phyloP scores from a whole-genome alignment of 2,329 filamentous ascomycete species.

The Pseudogymnoascus sp. region DNA sequence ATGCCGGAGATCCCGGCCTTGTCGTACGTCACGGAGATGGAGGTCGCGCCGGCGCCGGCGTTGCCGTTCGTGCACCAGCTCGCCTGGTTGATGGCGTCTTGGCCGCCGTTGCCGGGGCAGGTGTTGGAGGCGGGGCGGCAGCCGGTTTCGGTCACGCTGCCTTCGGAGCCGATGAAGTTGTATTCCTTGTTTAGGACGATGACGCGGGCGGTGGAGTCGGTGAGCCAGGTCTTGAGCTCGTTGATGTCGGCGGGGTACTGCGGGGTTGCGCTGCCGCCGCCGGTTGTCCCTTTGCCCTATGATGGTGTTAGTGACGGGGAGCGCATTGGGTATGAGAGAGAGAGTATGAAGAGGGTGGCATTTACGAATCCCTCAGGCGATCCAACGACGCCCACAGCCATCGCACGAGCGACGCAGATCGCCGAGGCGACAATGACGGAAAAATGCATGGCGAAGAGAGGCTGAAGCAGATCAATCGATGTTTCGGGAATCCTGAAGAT shows the following conservation, averaged over 20 bases:
- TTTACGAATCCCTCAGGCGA: conserved; percentile 19
- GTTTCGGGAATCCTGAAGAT: not conserved
- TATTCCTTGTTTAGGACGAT: conserved; percentile 51
- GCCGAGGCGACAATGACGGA: not conserved
- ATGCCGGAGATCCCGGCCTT: conserved; percentile 23
- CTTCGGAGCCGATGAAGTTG: conserved; percentile 49
- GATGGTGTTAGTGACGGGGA: conserved; percentile 11
- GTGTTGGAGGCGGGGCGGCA: conserved; percentile 48
- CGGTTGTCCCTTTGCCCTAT: conserved; percentile 42
- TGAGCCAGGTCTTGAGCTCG: conserved; percentile 53
- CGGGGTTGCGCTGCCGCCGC: conserved; percentile 47
- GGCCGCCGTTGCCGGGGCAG: conserved; percentile 34
- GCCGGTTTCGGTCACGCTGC: conserved; percentile 43
- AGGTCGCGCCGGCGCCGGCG: not conserved
- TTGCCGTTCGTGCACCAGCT: conserved; percentile 47
- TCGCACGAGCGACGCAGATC: not conserved
- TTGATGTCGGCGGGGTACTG: conserved; percentile 47
- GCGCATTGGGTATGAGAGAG: not conserved
- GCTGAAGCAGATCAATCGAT: not conserved
- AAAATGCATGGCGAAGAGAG: not conserved
- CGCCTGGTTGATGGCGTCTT: conserved; percentile 54
- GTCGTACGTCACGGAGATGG: conserved; percentile 24
- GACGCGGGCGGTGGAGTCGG: conserved; percentile 44
- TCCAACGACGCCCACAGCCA: conserved; percentile 15
- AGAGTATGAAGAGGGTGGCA: not conserved